These are phyloP conservation scores for Tylopilus sp. DNA, from an alignment of 768 basidiomycete species.

Conservation along the genomic window DNA sequence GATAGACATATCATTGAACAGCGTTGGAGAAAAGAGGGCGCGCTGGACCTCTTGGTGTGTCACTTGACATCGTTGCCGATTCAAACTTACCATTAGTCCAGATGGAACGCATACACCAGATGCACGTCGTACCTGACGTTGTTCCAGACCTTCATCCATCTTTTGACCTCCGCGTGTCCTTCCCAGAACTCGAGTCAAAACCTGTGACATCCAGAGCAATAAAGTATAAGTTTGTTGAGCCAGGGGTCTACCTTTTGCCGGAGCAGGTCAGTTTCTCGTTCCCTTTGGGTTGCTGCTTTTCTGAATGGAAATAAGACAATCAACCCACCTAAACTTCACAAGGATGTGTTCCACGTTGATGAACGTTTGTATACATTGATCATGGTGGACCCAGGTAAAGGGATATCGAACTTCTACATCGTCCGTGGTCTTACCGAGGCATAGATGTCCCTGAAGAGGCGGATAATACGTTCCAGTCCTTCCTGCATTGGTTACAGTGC, in stretches of 20 bases:
- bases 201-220: conserved; percentile 19
- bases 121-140: conserved; percentile 88
- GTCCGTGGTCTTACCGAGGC: conserved; percentile 6
- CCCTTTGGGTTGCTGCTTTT: neutral
- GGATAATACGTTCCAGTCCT: conserved; percentile 62
- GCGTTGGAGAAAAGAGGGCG: conserved; percentile 81
- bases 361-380: conserved; percentile 82
- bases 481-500: conserved; percentile 85
- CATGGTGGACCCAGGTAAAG: conserved; percentile 79
- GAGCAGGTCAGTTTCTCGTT: conserved; percentile 51
- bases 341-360: conserved; percentile 80
- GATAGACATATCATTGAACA: conserved; percentile 82
- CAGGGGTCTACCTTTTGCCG: conserved; percentile 65
- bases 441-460: conserved; percentile 80
- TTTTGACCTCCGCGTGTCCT: conserved; percentile 68
- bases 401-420: conserved; percentile 21
- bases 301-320: conserved; percentile 47
- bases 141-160: conserved; percentile 68
- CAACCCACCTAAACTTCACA: conserved; percentile 59
- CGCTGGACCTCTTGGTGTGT: conserved; percentile 73
- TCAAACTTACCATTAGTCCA: conserved; percentile 26
- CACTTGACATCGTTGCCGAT: neutral
- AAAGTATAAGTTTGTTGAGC: conserved; percentile 49
- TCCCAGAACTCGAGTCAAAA: conserved; percentile 34
- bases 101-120: conserved; percentile 93